phyloP scores from a whole-genome alignment of 768 basidiomycete species.

The Boletus huronensis region DNA sequence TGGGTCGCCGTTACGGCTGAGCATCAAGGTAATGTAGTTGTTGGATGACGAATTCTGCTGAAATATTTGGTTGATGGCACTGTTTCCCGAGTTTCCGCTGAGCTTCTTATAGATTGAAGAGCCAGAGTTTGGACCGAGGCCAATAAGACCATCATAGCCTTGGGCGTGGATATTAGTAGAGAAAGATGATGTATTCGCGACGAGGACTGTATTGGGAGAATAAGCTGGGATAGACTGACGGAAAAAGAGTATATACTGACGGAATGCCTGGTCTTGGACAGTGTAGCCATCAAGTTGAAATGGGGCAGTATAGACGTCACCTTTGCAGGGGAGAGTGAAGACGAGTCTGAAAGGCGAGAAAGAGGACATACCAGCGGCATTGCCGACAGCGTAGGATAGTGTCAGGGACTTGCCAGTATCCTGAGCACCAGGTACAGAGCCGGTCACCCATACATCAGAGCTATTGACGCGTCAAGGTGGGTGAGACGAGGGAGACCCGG shows the following conservation, averaged over 20 bases:
- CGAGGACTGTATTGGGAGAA: conserved; percentile 46
- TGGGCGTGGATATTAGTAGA: conserved; percentile 55
- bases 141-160: conserved; percentile 69
- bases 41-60: conserved; percentile 53
- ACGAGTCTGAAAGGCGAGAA: neutral
- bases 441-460: conserved; percentile 73
- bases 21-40: conserved; percentile 62
- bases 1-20: conserved; percentile 58
- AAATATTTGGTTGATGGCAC: conserved; percentile 64
- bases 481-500: neutral
- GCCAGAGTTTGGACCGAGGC: conserved; percentile 74
- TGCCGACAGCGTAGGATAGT: conserved; percentile 67
- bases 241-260: conserved; percentile 37
- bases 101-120: conserved; percentile 61
- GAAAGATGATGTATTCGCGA: conserved; percentile 60
- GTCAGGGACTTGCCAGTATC: conserved; percentile 56
- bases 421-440: conserved; percentile 44
- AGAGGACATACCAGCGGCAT: conserved; percentile 48
- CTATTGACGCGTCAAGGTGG: conserved; percentile 33
- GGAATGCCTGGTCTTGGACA: conserved; percentile 62
- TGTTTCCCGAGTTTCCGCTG: conserved; percentile 48
- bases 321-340: conserved; percentile 30
- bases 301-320: conserved; percentile 51
- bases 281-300: conserved; percentile 55
- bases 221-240: neutral